Percentiles rank a stretch among this genome's conserved stretches.
Conservation (phyloP, 2,329 filamentous ascomycete genomes). For the Stemphylium lycopersici region DNA sequence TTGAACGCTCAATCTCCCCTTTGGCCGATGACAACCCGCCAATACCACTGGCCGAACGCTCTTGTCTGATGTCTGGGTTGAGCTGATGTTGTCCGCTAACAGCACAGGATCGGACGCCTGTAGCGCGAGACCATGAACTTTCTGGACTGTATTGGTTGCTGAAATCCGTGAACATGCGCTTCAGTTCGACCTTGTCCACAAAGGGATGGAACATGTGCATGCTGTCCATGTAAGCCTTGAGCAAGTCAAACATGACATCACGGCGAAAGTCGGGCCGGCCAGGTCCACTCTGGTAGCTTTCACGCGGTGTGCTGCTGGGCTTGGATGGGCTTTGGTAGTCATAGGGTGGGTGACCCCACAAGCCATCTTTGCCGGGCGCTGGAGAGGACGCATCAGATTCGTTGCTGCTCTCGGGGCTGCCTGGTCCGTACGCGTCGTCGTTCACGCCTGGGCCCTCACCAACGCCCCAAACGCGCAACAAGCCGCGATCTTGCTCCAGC, state of each 20-base stretch:
- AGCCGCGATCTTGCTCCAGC: conserved; percentile 74
- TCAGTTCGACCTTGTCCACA: conserved; percentile 60
- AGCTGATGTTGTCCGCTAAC: conserved; percentile 21
- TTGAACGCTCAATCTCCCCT: conserved; percentile 36
- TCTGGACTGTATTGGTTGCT: conserved; percentile 44
- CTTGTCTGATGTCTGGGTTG: conserved; percentile 41
- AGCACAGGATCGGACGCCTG: conserved; percentile 33
- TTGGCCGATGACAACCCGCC: conserved; percentile 32
- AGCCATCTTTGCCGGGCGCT: conserved; percentile 51
- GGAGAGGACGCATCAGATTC: conserved; percentile 50
- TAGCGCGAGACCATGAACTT: conserved; percentile 16
- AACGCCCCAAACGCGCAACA: conserved; percentile 76
- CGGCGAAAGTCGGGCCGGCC: conserved; percentile 61
- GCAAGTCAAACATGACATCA: conserved; percentile 57
- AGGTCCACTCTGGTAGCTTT: conserved; percentile 56
- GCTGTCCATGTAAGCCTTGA: conserved; percentile 63
- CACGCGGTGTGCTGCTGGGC: conserved; percentile 27
- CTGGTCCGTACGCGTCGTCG: conserved; percentile 50
- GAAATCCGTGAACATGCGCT: conserved; percentile 59
- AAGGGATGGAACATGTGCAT: conserved; percentile 71
- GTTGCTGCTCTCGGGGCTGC: conserved; percentile 44
- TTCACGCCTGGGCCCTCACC: conserved; percentile 74
- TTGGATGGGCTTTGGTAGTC: conserved; percentile 46
- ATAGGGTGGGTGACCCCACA: conserved; percentile 58
- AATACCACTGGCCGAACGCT: conserved; percentile 39